A percentile compares a stretch with the other conserved stretches of the same genome.
These are phyloP conservation scores for Aspergillus alliaceus DNA, from an alignment of 2,329 filamentous ascomycete genomes.

Conservation along the genomic window DNA sequence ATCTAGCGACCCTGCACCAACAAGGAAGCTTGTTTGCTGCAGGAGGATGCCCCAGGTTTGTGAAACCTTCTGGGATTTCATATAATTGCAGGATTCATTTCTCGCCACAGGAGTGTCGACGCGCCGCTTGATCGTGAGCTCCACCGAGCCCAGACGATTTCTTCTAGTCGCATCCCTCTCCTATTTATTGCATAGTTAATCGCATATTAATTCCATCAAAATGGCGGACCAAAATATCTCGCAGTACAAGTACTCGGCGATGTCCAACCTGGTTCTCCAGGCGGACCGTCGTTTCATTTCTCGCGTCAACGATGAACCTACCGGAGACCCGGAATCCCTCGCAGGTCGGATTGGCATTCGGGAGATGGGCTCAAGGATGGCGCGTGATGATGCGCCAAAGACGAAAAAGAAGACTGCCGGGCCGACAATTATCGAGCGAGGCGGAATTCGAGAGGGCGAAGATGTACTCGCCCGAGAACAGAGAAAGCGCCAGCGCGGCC, in stretches of 20 bases:
- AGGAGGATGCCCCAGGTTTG: slow-evolving; percentile 41
- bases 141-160: slow-evolving; percentile 29
- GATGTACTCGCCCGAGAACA: slow-evolving; percentile 83
- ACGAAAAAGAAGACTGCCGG: slow-evolving; percentile 71
- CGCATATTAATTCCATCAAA: slow-evolving; percentile 27
- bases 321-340: slow-evolving; percentile 94
- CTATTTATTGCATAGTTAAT: slow-evolving; percentile 10
- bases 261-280: slow-evolving; percentile 99
- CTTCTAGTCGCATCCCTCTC: slow-evolving; percentile 24
- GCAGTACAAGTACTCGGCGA: slow-evolving; percentile 98
- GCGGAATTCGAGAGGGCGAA: slow-evolving; percentile 73
- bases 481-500: slow-evolving; percentile 77
- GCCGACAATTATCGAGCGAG: slow-evolving; percentile 70
- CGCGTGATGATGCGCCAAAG: slow-evolving; percentile 76
- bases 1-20: slow-evolving; percentile 28
- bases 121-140: slow-evolving; percentile 35
- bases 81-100: slow-evolving; percentile 26
- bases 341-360: slow-evolving; percentile 89
- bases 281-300: slow-evolving; percentile 95
- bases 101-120: slow-evolving; percentile 30
- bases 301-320: slow-evolving; percentile 88
- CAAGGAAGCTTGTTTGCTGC: slow-evolving; percentile 28
- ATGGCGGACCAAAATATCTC: slow-evolving; percentile 80
- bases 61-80: slow-evolving; percentile 27
- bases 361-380: slow-evolving; percentile 88